phyloP scores from a whole-genome alignment of 768 basidiomycete genomes.

The Sporobolomyces pararoseus region DNA sequence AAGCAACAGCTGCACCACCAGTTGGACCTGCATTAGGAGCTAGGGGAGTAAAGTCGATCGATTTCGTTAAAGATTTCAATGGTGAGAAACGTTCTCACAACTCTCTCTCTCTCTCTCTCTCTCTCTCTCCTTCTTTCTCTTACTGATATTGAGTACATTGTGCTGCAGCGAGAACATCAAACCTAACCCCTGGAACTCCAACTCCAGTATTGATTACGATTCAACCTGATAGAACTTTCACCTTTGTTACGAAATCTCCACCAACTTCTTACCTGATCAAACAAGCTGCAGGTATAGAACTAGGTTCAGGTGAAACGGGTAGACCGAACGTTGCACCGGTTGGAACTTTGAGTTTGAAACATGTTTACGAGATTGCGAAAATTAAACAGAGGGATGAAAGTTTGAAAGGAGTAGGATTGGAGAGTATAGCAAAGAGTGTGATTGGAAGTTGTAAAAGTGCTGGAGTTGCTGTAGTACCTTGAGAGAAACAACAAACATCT shows the following conservation, averaged over 20 bases:
- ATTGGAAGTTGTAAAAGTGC: constrained; percentile 82
- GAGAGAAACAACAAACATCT: no score
- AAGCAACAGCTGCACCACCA: constrained; percentile 91
- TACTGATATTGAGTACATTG: background rate
- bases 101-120: background rate
- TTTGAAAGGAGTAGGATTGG: constrained; percentile 69
- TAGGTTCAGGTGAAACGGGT: constrained; percentile 76
- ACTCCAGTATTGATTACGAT: constrained; percentile 89
- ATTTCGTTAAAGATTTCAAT: constrained; percentile 99
- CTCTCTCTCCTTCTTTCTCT: background rate
- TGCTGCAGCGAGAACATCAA: constrained; percentile 72
- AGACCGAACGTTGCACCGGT: constrained; percentile 44
- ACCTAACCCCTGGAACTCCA: constrained; percentile 77
- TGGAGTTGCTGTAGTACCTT: constrained; percentile 86
- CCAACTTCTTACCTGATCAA: constrained; percentile 86
- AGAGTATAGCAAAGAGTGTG: constrained; percentile 81
- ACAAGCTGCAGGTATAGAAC: constrained; percentile 81
- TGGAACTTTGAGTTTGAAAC: constrained; percentile 86
- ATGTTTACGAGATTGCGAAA: constrained; percentile 97
- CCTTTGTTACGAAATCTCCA: constrained; percentile 84
- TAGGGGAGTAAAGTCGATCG: constrained; percentile 97
- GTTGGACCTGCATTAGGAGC: constrained; percentile 97
- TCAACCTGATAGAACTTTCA: constrained; percentile 90
- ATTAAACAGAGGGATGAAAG: constrained; percentile 89
- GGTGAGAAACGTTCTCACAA: no score